Conservation (phyloP, 1,284 basidiomycete genomes). For the Pyrrhoderma noxium region DNA sequence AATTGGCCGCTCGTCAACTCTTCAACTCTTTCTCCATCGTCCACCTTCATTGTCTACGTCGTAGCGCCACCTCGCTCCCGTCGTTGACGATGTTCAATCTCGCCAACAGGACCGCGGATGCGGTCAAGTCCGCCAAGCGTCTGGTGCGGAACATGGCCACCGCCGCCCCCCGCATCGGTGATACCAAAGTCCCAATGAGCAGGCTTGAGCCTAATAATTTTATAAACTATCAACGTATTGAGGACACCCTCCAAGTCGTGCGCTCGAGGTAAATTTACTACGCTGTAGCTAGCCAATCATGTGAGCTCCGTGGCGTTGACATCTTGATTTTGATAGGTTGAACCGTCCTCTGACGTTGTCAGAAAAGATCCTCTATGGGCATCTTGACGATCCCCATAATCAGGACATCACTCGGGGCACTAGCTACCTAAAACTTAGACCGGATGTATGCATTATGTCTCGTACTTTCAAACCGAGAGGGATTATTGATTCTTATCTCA, state of each 20-base stretch:
- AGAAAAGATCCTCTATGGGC: slow-evolving; percentile 98
- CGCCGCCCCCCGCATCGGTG: slow-evolving; percentile 73
- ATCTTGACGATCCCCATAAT: slow-evolving; percentile 88
- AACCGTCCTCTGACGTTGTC: slow-evolving; percentile 92
- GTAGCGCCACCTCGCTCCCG: slow-evolving; percentile 26
- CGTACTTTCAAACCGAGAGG: neutral
- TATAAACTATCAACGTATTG: slow-evolving; percentile 98
- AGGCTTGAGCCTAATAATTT: slow-evolving; percentile 79
- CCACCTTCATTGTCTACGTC: slow-evolving; percentile 16
- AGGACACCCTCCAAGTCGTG: slow-evolving; percentile 86
- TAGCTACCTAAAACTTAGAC: slow-evolving; percentile 93
- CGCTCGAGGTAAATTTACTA: slow-evolving; percentile 63
- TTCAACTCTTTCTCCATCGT: neutral
- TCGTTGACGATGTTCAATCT: slow-evolving; percentile 60
- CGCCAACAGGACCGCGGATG: slow-evolving; percentile 51
- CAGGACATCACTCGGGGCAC: slow-evolving; percentile 85
- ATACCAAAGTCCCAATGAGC: slow-evolving; percentile 91
- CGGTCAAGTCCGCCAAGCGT: slow-evolving; percentile 51
- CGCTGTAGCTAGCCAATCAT: no score
- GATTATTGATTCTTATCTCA: slow-evolving; percentile 12
- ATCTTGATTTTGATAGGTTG: slow-evolving; percentile 45
- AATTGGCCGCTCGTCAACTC: neutral
- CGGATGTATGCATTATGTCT: slow-evolving; percentile 76
- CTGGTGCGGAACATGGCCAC: slow-evolving; percentile 73
- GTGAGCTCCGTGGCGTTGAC: neutral